phyloP scores from a whole-genome alignment of 176 grass and related monocot genomes.

The Thalia dealbata region DNA sequence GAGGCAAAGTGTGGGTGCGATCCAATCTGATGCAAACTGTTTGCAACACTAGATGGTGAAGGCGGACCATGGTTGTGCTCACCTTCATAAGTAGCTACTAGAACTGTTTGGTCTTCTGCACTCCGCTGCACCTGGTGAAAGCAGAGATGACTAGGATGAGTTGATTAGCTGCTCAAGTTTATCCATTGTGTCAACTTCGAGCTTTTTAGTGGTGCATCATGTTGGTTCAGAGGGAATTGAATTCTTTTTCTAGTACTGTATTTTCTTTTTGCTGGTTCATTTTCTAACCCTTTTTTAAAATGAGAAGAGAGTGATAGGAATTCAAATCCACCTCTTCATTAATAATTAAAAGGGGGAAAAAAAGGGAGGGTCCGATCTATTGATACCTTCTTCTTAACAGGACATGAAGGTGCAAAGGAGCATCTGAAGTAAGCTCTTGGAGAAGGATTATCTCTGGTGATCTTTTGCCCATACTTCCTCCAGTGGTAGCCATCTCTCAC shows the following conservation, averaged over 20 bases:
- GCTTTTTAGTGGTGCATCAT: too few relatives aligned
- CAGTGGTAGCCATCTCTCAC: conserved; percentile 88
- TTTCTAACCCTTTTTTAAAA: too few relatives aligned
- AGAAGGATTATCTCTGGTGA: conserved; percentile 84
- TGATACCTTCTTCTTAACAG: conserved; percentile 87
- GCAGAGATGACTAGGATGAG: background rate
- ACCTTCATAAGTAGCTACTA: background rate
- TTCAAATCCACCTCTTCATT: too few relatives aligned
- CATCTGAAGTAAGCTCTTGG: conserved; percentile 82
- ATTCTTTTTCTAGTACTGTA: too few relatives aligned
- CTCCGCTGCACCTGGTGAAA: conserved; percentile 1
- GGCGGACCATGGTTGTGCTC: background rate
- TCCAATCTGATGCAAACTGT: background rate
- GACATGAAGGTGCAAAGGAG: conserved; percentile 72
- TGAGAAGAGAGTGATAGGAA: too few relatives aligned
- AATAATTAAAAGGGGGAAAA: background rate
- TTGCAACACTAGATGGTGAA: background rate
- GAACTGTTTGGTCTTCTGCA: background rate
- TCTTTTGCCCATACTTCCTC: conserved; percentile 97
- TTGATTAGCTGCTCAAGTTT: background rate
- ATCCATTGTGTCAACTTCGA: too few relatives aligned
- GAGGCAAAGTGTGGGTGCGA: background rate
- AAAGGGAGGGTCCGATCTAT: background rate
- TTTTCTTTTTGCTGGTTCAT: too few relatives aligned
- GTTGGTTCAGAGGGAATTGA: too few relatives aligned